A percentile compares a stretch with the other conserved stretches of the same genome.
These are phyloP conservation scores for Russula earlei DNA, from an alignment of 768 basidiomycete species.

Conservation along the genomic window DNA sequence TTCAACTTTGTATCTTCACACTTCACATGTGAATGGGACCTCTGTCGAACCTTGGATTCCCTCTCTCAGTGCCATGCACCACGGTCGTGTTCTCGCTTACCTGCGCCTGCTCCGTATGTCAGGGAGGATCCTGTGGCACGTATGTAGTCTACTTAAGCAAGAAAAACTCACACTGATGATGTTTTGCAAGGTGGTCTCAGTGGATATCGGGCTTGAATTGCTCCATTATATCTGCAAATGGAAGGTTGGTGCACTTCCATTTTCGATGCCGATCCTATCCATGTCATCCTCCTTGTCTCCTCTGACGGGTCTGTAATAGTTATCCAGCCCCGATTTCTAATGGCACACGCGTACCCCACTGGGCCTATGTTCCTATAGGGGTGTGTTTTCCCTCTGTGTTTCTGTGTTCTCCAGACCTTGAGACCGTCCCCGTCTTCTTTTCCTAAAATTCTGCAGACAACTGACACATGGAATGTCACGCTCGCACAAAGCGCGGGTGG, in stretches of 20 bases:
- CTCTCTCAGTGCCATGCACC: not conserved
- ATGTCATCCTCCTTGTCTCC: not conserved
- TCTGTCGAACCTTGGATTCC: not conserved
- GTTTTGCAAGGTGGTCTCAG: not conserved
- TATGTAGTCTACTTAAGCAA: not conserved
- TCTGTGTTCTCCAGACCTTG: not conserved
- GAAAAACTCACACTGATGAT: not conserved
- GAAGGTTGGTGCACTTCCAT: not conserved
- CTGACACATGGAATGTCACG: not conserved
- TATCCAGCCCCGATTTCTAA: not conserved
- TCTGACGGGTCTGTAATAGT: not conserved
- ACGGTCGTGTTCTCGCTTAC: not conserved
- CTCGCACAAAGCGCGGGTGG: not conserved
- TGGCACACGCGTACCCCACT: not conserved
- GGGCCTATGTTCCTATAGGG: not conserved
- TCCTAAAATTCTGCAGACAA: not conserved
- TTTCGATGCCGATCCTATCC: too few relatives aligned
- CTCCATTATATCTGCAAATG: not conserved
- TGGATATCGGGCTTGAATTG: constrained; percentile 3
- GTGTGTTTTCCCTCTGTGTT: not conserved
- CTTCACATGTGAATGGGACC: not conserved
- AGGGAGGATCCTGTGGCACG: not conserved
- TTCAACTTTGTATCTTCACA: not conserved
- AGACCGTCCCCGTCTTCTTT: too few relatives aligned
- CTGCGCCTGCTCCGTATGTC: not conserved